Conservation (phyloP, 306 rosid genomes). For the Potentilla sterilis region DNA sequence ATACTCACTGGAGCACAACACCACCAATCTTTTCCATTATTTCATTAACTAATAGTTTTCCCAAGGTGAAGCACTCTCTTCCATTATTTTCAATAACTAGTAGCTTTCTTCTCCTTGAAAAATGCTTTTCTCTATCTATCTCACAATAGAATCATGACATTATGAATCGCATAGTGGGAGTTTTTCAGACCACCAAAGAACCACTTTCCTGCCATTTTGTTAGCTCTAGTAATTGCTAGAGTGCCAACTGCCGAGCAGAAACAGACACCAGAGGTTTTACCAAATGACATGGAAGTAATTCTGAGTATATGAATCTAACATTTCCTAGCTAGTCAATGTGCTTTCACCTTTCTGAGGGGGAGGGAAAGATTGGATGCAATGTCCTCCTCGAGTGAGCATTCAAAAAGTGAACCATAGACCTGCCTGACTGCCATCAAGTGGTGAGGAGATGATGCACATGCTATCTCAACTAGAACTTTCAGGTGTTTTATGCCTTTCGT, state of each 20-base stretch:
- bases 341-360: conserved; percentile 71
- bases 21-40: background rate
- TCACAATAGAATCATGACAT: background rate
- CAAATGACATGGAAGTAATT: background rate
- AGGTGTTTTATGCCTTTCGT: conserved; percentile 47
- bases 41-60: background rate
- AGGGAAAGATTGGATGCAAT: conserved; percentile 49
- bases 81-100: background rate
- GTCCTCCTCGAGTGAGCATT: conserved; percentile 86
- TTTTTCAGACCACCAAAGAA: background rate
- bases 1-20: background rate
- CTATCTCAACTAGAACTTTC: conserved; percentile 69
- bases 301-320: background rate
- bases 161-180: background rate
- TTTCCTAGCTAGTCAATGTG: background rate
- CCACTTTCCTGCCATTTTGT: background rate
- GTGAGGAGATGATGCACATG: conserved; percentile 83
- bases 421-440: conserved; percentile 83
- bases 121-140: background rate
- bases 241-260: background rate
- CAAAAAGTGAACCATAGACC: conserved; percentile 62
- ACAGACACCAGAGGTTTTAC: background rate
- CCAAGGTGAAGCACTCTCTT: background rate
- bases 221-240: background rate
- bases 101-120: background rate